Evolutionary conservation across 1,284 basidiomycete genomes (phyloP).

Genomic region (Boletus mariae): DNA sequence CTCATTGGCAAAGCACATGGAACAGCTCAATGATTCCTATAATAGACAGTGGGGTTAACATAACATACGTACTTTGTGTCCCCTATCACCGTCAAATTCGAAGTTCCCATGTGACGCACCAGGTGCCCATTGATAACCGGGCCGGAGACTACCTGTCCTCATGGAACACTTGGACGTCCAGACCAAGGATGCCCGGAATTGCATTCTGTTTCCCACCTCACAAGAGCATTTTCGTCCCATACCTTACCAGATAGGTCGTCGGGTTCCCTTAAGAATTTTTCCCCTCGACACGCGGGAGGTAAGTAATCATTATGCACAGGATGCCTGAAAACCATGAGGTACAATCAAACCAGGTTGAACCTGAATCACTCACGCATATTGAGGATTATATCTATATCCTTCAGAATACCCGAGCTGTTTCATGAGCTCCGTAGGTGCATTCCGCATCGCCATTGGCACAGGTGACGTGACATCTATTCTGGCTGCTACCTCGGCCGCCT

Average conservation of each 20-base stretch:
- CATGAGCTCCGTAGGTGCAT: conserved; percentile 85
- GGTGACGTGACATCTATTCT: conserved; percentile 50
- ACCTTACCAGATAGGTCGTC: conserved; percentile 53
- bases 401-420: conserved; percentile 74
- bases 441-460: conserved; percentile 80
- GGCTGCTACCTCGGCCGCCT: conserved; percentile 64
- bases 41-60: not conserved
- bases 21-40: not conserved
- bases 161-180: conserved; percentile 37
- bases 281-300: conserved; percentile 41
- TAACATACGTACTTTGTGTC: not conserved
- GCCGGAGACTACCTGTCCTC: not conserved
- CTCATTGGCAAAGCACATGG: not conserved
- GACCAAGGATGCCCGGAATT: conserved; percentile 67
- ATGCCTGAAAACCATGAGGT: conserved; percentile 43
- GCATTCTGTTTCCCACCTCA: conserved; percentile 65
- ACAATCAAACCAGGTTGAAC: not conserved
- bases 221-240: conserved; percentile 74
- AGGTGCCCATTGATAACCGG: not conserved
- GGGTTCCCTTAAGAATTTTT: conserved; percentile 51
- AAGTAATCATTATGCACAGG: conserved; percentile 69
- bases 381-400: conserved; percentile 78
- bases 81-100: not conserved
- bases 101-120: not conserved
- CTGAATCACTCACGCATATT: conserved; percentile 53